Percentiles rank a stretch among this genome's conserved stretches.
Conservation (phyloP, 179 eudicot species). For the Spergularia azorica region DNA sequence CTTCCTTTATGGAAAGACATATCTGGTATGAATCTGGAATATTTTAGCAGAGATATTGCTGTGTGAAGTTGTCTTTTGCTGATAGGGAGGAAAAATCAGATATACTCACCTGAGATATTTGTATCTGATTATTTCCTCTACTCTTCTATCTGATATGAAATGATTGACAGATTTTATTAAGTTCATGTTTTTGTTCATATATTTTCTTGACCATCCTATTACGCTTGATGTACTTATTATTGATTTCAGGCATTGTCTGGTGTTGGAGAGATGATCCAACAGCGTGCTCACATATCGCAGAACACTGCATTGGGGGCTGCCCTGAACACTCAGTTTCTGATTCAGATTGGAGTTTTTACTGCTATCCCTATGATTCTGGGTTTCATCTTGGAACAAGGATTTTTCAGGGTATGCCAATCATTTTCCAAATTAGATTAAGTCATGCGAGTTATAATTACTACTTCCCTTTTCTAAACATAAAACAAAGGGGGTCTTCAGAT, state of each 20-base stretch:
- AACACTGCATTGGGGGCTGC: constrained; percentile 86
- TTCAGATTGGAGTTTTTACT: constrained; percentile 93
- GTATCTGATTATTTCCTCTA: not conserved
- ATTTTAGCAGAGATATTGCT: not conserved
- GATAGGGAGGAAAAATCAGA: not conserved
- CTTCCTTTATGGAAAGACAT: constrained; percentile 91
- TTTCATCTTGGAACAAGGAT: constrained; percentile 90
- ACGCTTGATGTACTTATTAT: constrained; percentile 9
- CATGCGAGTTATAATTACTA: not conserved
- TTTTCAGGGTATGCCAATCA: constrained; percentile 62
- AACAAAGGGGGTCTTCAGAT: not conserved
- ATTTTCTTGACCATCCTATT: constrained; percentile 10
- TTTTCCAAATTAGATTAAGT: not conserved
- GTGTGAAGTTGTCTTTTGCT: not conserved
- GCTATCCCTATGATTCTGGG: constrained; percentile 97
- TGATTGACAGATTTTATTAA: not conserved
- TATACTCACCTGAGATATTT: not conserved
- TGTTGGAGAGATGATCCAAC: constrained; percentile 71
- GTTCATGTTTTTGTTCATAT: not conserved
- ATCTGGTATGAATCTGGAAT: constrained; percentile 64
- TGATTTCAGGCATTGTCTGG: constrained; percentile 87
- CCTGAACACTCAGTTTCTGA: constrained; percentile 89
- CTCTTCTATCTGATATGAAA: not conserved
- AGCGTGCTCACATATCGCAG: constrained; percentile 52
- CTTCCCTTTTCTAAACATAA: not conserved